Evolutionary conservation across 2,329 filamentous ascomycete species (phyloP).

Genomic region (Trichoderma gracile): DNA sequence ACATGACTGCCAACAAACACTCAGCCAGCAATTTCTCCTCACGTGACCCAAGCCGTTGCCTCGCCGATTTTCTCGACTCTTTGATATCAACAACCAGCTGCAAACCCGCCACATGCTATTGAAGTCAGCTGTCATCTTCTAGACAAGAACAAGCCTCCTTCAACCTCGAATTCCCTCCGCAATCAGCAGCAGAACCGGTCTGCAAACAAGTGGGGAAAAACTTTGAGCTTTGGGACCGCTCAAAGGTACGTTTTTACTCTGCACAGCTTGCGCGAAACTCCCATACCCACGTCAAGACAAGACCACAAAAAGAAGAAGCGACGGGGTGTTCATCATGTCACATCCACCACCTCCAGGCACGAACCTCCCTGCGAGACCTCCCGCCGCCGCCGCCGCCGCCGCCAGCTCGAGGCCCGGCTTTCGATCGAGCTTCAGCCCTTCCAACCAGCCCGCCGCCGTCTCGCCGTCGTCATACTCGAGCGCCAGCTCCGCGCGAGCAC

Average conservation of each 20-base stretch:
- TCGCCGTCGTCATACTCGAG: slow-evolving; percentile 35
- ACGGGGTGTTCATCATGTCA: slow-evolving; percentile 71
- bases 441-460: slow-evolving; percentile 40
- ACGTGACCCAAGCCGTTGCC: slow-evolving; percentile 1
- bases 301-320: slow-evolving; percentile 13
- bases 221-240: slow-evolving; percentile 44
- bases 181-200: background rate
- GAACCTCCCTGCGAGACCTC: slow-evolving; percentile 73
- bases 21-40: background rate
- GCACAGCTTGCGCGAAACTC: slow-evolving; percentile 28
- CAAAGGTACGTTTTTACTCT: slow-evolving; percentile 51
- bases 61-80: background rate
- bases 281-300: background rate
- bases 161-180: background rate
- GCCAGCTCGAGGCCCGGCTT: slow-evolving; percentile 43
- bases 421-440: slow-evolving; percentile 53
- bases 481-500: slow-evolving; percentile 28
- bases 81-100: slow-evolving; percentile 7
- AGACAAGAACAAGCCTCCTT: background rate
- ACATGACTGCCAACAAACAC: background rate
- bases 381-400: slow-evolving; percentile 43
- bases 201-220: background rate
- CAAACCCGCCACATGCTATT: background rate
- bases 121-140: background rate
- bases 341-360: slow-evolving; percentile 81